Evolutionary conservation across 139 green algal genomes (phyloP).

Genomic region (Closterium sp.): DNA sequence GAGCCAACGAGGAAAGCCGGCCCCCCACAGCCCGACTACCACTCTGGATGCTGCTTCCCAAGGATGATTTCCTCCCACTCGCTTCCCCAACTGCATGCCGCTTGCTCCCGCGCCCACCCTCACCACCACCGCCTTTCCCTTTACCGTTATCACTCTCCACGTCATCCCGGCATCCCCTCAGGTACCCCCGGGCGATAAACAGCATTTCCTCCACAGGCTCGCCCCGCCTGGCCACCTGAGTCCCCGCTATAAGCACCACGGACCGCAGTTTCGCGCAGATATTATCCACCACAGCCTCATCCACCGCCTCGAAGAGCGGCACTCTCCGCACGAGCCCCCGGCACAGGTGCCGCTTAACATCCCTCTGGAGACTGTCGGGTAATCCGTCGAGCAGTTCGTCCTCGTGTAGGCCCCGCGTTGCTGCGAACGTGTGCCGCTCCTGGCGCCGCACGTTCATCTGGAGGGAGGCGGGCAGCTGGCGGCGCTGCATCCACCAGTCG

Average conservation of each 20-base stretch:
- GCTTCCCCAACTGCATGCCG: neutral
- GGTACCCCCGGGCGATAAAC: constrained; percentile 2
- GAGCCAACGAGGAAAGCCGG: neutral
- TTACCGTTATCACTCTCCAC: neutral
- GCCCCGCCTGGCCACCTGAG: neutral
- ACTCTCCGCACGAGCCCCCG: constrained; percentile 1
- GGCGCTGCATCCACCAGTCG: constrained; percentile 30
- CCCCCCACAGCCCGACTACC: neutral
- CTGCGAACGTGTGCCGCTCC: neutral
- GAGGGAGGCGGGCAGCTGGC: constrained; percentile 6
- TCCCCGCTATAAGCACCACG: constrained; percentile 1
- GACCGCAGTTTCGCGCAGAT: constrained; percentile 16
- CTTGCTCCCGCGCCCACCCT: neutral
- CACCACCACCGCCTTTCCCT: neutral
- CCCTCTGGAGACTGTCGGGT: constrained; percentile 1
- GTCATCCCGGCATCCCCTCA: neutral
- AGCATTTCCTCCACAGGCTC: constrained; percentile 15
- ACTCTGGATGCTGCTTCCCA: neutral
- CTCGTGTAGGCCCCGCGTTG: constrained; percentile 16
- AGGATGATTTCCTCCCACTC: too few species aligned
- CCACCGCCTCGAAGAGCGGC: constrained; percentile 5
- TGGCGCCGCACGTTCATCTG: neutral
- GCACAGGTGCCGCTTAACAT: constrained; percentile 17
- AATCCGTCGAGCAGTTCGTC: neutral
- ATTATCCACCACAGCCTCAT: constrained; percentile 5